Evolutionary conservation across 2,329 filamentous ascomycete species (phyloP).

Genomic region (Fusarium oxysporum): DNA sequence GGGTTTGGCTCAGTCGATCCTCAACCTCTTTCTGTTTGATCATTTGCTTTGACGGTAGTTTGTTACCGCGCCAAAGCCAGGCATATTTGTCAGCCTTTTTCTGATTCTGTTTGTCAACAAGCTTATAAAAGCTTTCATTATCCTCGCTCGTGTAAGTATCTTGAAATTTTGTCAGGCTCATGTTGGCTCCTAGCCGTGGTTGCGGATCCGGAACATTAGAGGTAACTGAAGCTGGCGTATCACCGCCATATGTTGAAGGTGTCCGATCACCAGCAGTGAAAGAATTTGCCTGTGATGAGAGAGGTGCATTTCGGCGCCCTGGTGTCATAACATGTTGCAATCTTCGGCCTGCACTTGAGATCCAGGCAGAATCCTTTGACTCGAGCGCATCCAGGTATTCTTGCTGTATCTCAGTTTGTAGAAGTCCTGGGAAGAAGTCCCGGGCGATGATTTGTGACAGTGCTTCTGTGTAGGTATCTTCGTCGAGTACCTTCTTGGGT

Average conservation of each 20-base stretch:
- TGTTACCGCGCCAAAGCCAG: conserved; percentile 91
- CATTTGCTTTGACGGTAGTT: conserved; percentile 84
- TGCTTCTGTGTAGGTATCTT: conserved; percentile 91
- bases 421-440: conserved; percentile 94
- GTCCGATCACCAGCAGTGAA: conserved; percentile 61
- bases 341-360: conserved; percentile 79
- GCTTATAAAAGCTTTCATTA: conserved; percentile 94
- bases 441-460: conserved; percentile 94
- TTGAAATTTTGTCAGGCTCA: conserved; percentile 89
- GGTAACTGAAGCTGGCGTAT: conserved; percentile 75
- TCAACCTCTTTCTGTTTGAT: conserved; percentile 74
- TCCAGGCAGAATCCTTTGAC: conserved; percentile 87
- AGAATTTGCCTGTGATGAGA: conserved; percentile 30
- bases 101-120: conserved; percentile 90
- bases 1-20: conserved; percentile 60
- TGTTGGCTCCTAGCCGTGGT: conserved; percentile 74
- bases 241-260: conserved; percentile 74
- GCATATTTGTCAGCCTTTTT: conserved; percentile 86
- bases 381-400: conserved; percentile 94
- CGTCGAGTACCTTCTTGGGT: conserved; percentile 87
- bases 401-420: conserved; percentile 86
- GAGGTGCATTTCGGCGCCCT: conserved; percentile 58
- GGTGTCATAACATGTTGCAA: conserved; percentile 86
- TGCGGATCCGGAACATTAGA: conserved; percentile 54
- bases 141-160: conserved; percentile 96